phyloP scores from a whole-genome alignment of 805 yeast species.

The Candida sakaeoensis region DNA sequence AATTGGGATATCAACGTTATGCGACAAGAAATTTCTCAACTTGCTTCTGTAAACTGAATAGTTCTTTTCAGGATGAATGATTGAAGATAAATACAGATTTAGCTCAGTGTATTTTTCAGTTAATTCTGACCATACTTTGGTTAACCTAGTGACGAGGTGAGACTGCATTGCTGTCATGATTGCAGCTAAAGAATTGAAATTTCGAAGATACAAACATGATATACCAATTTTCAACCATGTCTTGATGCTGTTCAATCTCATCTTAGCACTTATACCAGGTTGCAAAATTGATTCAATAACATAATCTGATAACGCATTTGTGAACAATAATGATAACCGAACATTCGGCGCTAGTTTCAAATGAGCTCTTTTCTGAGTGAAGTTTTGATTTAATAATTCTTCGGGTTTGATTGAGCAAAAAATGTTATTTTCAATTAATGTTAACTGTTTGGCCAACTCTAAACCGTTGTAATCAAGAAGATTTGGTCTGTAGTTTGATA shows the following conservation, averaged over 20 bases:
- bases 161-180: slow-evolving; percentile 75
- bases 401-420: slow-evolving; percentile 61
- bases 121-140: slow-evolving; percentile 55
- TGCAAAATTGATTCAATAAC: slow-evolving; percentile 66
- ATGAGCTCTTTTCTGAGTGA: slow-evolving; percentile 55
- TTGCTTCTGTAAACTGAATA: slow-evolving; percentile 65
- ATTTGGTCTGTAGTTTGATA: slow-evolving; percentile 49
- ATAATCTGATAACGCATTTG: slow-evolving; percentile 68
- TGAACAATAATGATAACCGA: slow-evolving; percentile 57
- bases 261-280: slow-evolving; percentile 45
- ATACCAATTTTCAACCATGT: slow-evolving; percentile 74
- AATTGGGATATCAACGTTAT: slow-evolving; percentile 53
- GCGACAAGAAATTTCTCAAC: slow-evolving; percentile 49
- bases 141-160: slow-evolving; percentile 61
- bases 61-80: slow-evolving; percentile 73
- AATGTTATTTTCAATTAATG: slow-evolving; percentile 65
- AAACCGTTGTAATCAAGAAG: slow-evolving; percentile 60
- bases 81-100: slow-evolving; percentile 59
- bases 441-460: slow-evolving; percentile 74
- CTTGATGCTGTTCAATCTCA: slow-evolving; percentile 53
- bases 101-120: slow-evolving; percentile 58
- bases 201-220: slow-evolving; percentile 68
- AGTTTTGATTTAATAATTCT: slow-evolving; percentile 65
- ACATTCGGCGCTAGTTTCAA: slow-evolving; percentile 62
- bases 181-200: slow-evolving; percentile 76